Percentiles rank a stretch among this genome's conserved stretches.
phyloP scores from a whole-genome alignment of 805 yeast species.

The Candida peoriensis region DNA sequence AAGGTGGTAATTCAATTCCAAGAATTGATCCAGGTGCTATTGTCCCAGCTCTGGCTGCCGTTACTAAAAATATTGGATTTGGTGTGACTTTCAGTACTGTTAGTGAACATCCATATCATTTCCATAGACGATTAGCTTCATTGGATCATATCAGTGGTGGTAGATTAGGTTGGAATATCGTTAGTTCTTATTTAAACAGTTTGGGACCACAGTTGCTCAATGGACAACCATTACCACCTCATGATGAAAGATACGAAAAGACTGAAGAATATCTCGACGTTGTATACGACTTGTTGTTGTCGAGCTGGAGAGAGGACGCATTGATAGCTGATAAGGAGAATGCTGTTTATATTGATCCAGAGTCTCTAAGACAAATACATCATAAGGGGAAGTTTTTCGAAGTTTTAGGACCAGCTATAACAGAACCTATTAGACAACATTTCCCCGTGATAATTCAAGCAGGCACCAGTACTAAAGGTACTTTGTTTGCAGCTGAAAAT shows the following conservation, averaged over 20 bases:
- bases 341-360: slow-evolving; percentile 30
- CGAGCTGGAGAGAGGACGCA: slow-evolving; percentile 36
- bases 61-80: slow-evolving; percentile 30
- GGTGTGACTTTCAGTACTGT: slow-evolving; percentile 36
- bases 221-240: slow-evolving; percentile 30
- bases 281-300: slow-evolving; percentile 31
- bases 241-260: slow-evolving; percentile 32
- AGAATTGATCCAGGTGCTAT: slow-evolving; percentile 33
- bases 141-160: slow-evolving; percentile 37
- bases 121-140: slow-evolving; percentile 35
- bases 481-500: slow-evolving; percentile 36
- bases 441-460: slow-evolving; percentile 39
- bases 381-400: slow-evolving; percentile 32
- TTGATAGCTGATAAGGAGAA: slow-evolving; percentile 13
- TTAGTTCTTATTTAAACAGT: slow-evolving; percentile 33
- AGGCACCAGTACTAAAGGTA: slow-evolving; percentile 35
- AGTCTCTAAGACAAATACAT: slow-evolving; percentile 31
- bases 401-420: slow-evolving; percentile 28
- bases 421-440: slow-evolving; percentile 37
- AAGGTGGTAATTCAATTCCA: slow-evolving; percentile 26
- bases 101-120: slow-evolving; percentile 35
- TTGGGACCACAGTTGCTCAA: slow-evolving; percentile 32
- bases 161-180: slow-evolving; percentile 40
- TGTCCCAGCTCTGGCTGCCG: slow-evolving; percentile 34
- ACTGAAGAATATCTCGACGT: slow-evolving; percentile 36